A percentile compares a stretch with the other conserved stretches of the same genome.
These are phyloP conservation scores for Gnaphalium uliginosum DNA, from an alignment of 129 eudicot genomes.

Conservation along the genomic window DNA sequence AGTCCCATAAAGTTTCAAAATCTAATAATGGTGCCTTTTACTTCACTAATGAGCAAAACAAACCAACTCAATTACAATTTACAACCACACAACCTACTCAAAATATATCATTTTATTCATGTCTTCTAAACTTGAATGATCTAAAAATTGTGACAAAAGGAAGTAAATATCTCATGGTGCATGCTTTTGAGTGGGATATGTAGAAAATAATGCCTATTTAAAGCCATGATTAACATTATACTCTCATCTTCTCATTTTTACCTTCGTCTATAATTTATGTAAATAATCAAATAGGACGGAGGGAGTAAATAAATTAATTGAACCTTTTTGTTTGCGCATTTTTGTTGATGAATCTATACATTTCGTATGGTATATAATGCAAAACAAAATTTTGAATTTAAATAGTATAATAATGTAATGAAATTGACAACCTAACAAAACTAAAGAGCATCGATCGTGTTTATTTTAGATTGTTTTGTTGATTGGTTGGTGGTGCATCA, in stretches of 20 bases:
- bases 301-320: background rate
- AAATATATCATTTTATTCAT: background rate
- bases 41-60: slow-evolving; percentile 18
- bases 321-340: slow-evolving; percentile 27
- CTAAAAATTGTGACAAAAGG: slow-evolving; percentile 5
- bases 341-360: slow-evolving; percentile 32
- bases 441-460: slow-evolving; percentile 18
- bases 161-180: slow-evolving; percentile 7
- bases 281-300: too few relatives aligned
- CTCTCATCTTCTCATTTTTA: too few relatives aligned
- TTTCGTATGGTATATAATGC: slow-evolving; percentile 2
- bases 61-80: slow-evolving; percentile 15
- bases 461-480: slow-evolving; percentile 10
- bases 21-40: slow-evolving; percentile 28
- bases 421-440: slow-evolving; percentile 39
- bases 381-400: slow-evolving; percentile 7
- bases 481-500: slow-evolving; percentile 31
- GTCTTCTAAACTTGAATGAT: background rate
- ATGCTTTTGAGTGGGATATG: slow-evolving; percentile 26
- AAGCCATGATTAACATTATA: background rate
- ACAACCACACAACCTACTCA: slow-evolving; percentile 21
- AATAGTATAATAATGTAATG: slow-evolving; percentile 15
- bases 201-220: slow-evolving; percentile 10
- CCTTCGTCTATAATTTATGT: too few relatives aligned
- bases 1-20: slow-evolving; percentile 18